Evolutionary conservation across 257 asterid genomes (phyloP).

Genomic region (Linaria vulgaris): DNA sequence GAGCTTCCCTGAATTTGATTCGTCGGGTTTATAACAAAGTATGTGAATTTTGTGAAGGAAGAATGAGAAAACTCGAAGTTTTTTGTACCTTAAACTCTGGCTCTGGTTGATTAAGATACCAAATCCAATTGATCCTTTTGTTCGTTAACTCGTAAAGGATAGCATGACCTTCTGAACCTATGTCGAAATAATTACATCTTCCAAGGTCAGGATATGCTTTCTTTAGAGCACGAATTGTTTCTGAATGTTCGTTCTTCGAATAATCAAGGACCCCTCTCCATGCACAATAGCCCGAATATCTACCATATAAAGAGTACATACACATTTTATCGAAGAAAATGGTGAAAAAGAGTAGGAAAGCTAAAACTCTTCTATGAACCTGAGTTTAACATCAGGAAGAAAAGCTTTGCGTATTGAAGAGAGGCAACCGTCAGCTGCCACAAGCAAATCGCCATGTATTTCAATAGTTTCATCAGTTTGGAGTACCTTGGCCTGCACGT

Average conservation of each 20-base stretch:
- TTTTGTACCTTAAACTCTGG: slow-evolving; percentile 68
- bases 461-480: slow-evolving; percentile 46
- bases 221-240: slow-evolving; percentile 56
- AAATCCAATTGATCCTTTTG: slow-evolving; percentile 84
- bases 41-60: background rate
- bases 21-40: background rate
- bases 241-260: slow-evolving; percentile 47
- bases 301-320: slow-evolving; percentile 27
- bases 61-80: background rate
- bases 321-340: slow-evolving; percentile 15
- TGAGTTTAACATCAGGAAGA: slow-evolving; percentile 60
- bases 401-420: slow-evolving; percentile 60
- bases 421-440: slow-evolving; percentile 85
- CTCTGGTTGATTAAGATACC: slow-evolving; percentile 82
- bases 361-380: slow-evolving; percentile 39
- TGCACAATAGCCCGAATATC: slow-evolving; percentile 94
- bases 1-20: slow-evolving; percentile 55
- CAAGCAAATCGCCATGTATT: slow-evolving; percentile 52
- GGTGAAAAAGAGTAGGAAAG: background rate
- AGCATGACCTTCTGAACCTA: slow-evolving; percentile 54
- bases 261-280: slow-evolving; percentile 93
- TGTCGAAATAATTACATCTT: slow-evolving; percentile 68
- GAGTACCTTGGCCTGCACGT: slow-evolving; percentile 40
- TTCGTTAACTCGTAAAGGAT: slow-evolving; percentile 67
- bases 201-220: slow-evolving; percentile 77